phyloP scores from a whole-genome alignment of 192 early-diverging fungal genomes.

The Coemansia sp. region DNA sequence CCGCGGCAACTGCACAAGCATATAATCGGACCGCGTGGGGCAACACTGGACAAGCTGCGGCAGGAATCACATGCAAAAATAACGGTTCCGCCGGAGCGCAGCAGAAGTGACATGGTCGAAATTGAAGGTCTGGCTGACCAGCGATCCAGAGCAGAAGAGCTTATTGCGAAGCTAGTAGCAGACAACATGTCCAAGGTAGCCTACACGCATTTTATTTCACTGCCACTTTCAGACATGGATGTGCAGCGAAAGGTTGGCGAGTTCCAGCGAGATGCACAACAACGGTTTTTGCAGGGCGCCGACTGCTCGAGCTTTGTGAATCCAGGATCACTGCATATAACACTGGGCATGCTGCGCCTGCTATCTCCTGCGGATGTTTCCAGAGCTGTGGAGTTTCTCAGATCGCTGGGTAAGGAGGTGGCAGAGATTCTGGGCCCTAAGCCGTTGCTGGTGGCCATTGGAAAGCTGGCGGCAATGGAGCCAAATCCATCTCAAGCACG shows the following conservation, averaged over 20 bases:
- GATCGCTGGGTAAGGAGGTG: slow-evolving; percentile 18
- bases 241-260: slow-evolving; percentile 26
- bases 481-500: slow-evolving; percentile 11
- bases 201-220: slow-evolving; percentile 43
- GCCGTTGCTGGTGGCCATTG: slow-evolving; percentile 23
- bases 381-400: slow-evolving; percentile 18
- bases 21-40: slow-evolving; percentile 5
- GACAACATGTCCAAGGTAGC: slow-evolving; percentile 16
- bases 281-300: background rate
- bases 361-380: slow-evolving; percentile 11
- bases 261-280: slow-evolving; percentile 9
- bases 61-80: slow-evolving; percentile 18
- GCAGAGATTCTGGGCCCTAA: slow-evolving; percentile 7
- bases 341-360: slow-evolving; percentile 45
- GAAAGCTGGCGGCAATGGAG: slow-evolving; percentile 28
- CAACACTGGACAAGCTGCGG: background rate
- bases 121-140: slow-evolving; percentile 22
- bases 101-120: slow-evolving; percentile 13
- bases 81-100: slow-evolving; percentile 13
- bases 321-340: slow-evolving; percentile 29
- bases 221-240: slow-evolving; percentile 21
- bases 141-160: slow-evolving; percentile 3
- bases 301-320: slow-evolving; percentile 8
- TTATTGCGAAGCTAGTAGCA: slow-evolving; percentile 14
- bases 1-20: slow-evolving; percentile 25